Evolutionary conservation across 208 protist genomes (phyloP), one percentile per base, ranked within the genome.

Genomic region (Eutreptiella sp.): DNA sequence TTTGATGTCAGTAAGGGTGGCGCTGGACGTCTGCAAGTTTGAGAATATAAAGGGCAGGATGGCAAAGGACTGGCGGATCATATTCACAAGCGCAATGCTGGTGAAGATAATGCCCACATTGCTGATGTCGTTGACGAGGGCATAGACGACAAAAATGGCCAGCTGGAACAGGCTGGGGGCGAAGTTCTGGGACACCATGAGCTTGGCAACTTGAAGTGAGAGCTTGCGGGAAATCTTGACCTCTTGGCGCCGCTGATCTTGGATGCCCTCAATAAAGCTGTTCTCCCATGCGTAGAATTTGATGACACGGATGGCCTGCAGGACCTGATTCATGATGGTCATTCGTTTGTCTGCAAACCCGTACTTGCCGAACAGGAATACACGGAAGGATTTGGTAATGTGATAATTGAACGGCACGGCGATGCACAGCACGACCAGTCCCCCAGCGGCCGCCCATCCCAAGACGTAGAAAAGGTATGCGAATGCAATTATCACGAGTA

Each of bases 311-410:
- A 65, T 65, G 47, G 19, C 53, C 23, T 65, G 42, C 21, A 62
- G 53, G 32, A 62, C 7, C 46, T 62, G 46, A 39, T 62, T n/a
- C 11, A 62, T 39, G 14, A 11, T 55, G 19, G 14, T 47, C 24
- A 82, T 58, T 52, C 81, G 76, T 19, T 46, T 33, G 54, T 87
- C 81, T 7, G 47, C 79, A 27, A 42, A 34, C 26, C 26, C 46
- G 9, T 33, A n/a, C 29, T 57, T 33, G n/a, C 14, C 36, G 11
- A 57, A 32, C 23, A 54, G 31, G 9, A 39, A 9, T 11, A 42
- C 7, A n/a, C n/a, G n/a, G 36, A 57, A 57, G n/a, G 50, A 47
- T 16, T 23, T 9, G 9, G 50, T 33, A 26, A 7, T 42, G 36
- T 53, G 16, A 9, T 7, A n/a, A 26, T 57, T 57, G 50, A 41